A percentile compares a stretch with the other conserved stretches of the same genome.
Evolutionary conservation across 2,329 filamentous ascomycete species (phyloP).

Genomic region (Nakataea oryzae): DNA sequence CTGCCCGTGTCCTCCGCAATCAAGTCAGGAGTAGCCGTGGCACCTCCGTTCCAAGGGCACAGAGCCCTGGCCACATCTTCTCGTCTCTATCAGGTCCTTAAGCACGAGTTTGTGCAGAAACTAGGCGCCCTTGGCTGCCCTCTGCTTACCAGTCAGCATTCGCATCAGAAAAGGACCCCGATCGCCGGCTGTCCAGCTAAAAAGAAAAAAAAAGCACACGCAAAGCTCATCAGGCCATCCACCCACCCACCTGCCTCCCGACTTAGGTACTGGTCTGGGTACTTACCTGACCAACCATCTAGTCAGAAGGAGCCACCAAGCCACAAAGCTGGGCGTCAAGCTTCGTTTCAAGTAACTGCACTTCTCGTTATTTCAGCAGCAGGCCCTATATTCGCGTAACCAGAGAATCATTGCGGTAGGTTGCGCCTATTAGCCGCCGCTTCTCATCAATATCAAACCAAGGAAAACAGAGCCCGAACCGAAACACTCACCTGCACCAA

Average conservation of each 20-base stretch:
- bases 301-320: neutral
- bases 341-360: neutral
- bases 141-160: neutral
- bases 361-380: neutral
- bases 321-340: neutral
- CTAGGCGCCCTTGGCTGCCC: no score
- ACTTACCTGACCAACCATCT: neutral
- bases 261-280: neutral
- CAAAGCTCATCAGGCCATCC: neutral
- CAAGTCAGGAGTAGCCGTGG: neutral
- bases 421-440: neutral
- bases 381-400: neutral
- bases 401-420: neutral
- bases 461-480: neutral
- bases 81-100: neutral
- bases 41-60: neutral
- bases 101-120: neutral
- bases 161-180: neutral
- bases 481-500: neutral
- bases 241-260: neutral
- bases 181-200: neutral
- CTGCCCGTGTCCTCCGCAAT: neutral
- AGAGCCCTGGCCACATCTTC: neutral
- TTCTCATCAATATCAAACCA: neutral
- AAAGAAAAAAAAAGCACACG: neutral